Conservation (phyloP, 2,329 filamentous ascomycete species). For the Clonostachys sp. region DNA sequence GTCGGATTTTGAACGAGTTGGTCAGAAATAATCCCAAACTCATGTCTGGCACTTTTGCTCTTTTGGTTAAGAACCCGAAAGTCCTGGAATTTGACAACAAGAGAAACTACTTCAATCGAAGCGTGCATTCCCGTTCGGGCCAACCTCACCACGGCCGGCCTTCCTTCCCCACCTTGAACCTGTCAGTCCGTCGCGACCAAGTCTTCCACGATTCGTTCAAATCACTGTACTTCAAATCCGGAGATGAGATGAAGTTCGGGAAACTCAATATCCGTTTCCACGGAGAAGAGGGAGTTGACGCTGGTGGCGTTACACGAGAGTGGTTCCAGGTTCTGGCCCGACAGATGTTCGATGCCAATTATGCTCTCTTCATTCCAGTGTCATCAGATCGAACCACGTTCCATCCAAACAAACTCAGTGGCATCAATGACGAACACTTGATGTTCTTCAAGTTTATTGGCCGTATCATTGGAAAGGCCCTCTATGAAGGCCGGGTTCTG, state of each 20-base stretch:
- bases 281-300: constrained; percentile 95
- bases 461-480: constrained; percentile 93
- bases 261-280: constrained; percentile 98
- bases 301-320: constrained; percentile 93
- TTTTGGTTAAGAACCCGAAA: constrained; percentile 97
- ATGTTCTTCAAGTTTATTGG: constrained; percentile 99
- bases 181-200: constrained; percentile 86
- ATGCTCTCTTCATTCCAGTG: constrained; percentile 92
- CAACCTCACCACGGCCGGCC: constrained; percentile 62
- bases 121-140: constrained; percentile 65
- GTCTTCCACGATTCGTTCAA: constrained; percentile 99
- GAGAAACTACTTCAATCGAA: constrained; percentile 96
- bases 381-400: constrained; percentile 97
- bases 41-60: constrained; percentile 96
- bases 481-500: constrained; percentile 92
- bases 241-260: constrained; percentile 97
- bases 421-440: constrained; percentile 91
- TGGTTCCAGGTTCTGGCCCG: constrained; percentile 98
- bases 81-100: constrained; percentile 99
- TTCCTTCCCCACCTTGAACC: constrained; percentile 68
- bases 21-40: constrained; percentile 95
- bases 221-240: constrained; percentile 93
- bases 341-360: constrained; percentile 99
- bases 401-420: constrained; percentile 93
- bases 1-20: constrained; percentile 95